Base-by-base conservation (phyloP, 768 basidiomycete species). In the Psilocybe cubensis region DNA sequence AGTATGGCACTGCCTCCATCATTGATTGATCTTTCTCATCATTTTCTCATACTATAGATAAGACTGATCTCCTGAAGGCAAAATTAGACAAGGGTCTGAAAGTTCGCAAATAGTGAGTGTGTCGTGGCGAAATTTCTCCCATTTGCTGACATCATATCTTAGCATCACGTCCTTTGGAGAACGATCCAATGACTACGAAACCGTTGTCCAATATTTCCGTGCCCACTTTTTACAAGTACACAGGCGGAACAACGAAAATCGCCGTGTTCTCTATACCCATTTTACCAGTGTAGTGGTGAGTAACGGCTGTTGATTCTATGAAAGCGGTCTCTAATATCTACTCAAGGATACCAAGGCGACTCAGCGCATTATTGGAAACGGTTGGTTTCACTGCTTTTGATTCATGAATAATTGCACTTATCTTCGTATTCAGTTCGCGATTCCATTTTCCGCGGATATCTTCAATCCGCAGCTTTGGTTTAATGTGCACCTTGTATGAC, bases 221-320 rank as follows among this genome's bases (percentile, higher is more conserved):
- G 88, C 90, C 31, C 92, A 94, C 64, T 94, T 94, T 74, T 74
- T 91, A 58, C 91, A 94, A 70, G 87, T 90, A 17, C 91, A 92
- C 69, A 76, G 86, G 63, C 82, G 83, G 61, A 93, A 91, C 57
- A 91, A 92, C 62, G 86, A 91, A 64, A 88, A 89, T 63, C 82
- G 85, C 40, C 83, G 91, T 49, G 88, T 89, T n/a, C 74, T 94
- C 2, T 94, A 91, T 67, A 87, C 86, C 3, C 92, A 92, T 68
- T 78, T 92, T 66, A 93, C 91, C 7, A 92, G 84, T 62, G 91
- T 90, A 21, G 88, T 91, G 54, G 91, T 91, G 70, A 52, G 79
- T 71, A 29, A 18, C 52, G 51, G 43, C 49, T 25, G 31, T 49
- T 7, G 14, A 21, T 55, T 3, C 17, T 61, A 20, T 28, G 12